Base-by-base conservation (phyloP, 306 rosid genomes). In the Lagenaria siceraria region DNA sequence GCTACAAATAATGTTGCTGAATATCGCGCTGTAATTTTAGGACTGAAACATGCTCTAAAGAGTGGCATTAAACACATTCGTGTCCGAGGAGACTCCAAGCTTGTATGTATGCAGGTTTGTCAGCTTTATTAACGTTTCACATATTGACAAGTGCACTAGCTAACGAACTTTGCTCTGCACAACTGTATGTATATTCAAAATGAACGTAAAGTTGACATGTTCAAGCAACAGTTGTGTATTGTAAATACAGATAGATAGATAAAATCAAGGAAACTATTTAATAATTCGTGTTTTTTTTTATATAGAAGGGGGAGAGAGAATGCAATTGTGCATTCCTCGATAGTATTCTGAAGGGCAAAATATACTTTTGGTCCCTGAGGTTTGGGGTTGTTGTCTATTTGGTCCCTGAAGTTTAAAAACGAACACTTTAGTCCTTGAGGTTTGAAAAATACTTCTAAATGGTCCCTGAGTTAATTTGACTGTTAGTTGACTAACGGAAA, bases 41-140 rank as follows among this genome's bases (percentile, higher is more conserved):
- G 98, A 80, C 49, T 95, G 80, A 88, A 58, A 78, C 86, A 82
- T 14, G 96, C 98, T 63, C 74, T 90, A 29, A 74, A 71, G 82
- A 81, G 83, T 76, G 98, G 98, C 49, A 86, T 70, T 82, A 84
- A 83, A 82, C 86, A 86, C 79, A 86, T 95, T 63, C 55, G 52
- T 52, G 89, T 82, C 60, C 78, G 36, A 56, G 98, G 98, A 73
- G 96, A 95, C 74, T 92, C 98, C 64, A 78, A 83, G 22, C 97
- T 92, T 60, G 99, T 95, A 52, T 90, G 96, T 85, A 82, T 85
- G 84, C 99, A 95, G 97, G 99, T 95, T 88, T 80, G 90, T 79
- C 48, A 66, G 48, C 40, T 61, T 40, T 77, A 48, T 58, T 61
- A 5, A 38, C 31, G 21, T 31, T 53, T 55, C 8, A 14, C 25